Evolutionary conservation across 2,329 filamentous ascomycete species (phyloP).

Genomic region (Hysterium pulicare): DNA sequence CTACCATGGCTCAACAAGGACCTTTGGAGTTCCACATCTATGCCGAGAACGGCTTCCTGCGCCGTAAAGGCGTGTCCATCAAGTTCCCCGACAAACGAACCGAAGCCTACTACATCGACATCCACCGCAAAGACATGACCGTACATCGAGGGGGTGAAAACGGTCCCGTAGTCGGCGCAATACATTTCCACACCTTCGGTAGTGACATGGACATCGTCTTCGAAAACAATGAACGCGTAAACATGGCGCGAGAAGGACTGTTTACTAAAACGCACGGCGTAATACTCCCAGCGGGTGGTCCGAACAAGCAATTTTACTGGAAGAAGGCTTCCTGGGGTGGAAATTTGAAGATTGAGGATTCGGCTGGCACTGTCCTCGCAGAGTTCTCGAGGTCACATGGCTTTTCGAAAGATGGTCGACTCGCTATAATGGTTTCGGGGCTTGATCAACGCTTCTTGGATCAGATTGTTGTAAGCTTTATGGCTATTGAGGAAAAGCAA

Average conservation of each 20-base stretch:
- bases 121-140: background rate
- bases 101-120: background rate
- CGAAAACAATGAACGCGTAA: background rate
- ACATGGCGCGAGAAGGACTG: background rate
- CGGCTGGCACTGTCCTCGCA: background rate
- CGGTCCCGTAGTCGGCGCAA: background rate
- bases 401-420: background rate
- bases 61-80: background rate
- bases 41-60: background rate
- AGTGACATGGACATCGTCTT: background rate
- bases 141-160: background rate
- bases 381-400: background rate
- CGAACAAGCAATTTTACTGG: background rate
- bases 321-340: background rate
- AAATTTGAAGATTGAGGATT: constrained; percentile 1
- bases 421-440: background rate
- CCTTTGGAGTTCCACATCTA: background rate
- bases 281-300: background rate
- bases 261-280: background rate
- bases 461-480: constrained; percentile 1
- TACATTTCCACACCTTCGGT: background rate
- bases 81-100: background rate
- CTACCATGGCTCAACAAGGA: background rate
- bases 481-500: background rate
- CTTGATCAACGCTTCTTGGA: constrained; percentile 2